Evolutionary conservation across 2,329 filamentous ascomycete species (phyloP).

Genomic region (Parafenestella ontariensis): DNA sequence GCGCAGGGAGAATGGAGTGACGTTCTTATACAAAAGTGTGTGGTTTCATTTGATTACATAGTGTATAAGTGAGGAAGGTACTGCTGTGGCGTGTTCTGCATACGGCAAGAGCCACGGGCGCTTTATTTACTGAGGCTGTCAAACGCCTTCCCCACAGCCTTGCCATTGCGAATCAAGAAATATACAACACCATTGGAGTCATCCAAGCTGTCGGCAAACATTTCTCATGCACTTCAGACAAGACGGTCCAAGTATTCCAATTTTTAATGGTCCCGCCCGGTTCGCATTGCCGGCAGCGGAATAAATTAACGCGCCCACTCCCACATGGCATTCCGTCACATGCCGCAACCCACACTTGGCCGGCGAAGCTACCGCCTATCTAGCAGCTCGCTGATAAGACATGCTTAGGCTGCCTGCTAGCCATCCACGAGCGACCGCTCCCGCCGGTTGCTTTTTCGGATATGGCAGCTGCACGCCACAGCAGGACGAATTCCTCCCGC

Average conservation of each 20-base stretch:
- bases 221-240: not conserved
- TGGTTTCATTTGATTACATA: too few species aligned
- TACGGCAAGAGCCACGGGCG: too few species aligned
- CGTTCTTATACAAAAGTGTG: too few species aligned
- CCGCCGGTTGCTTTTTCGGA: constrained; percentile 23
- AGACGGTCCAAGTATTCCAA: not conserved
- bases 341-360: not conserved
- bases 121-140: too few species aligned
- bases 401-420: constrained; percentile 14
- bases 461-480: constrained; percentile 23
- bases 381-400: constrained; percentile 23
- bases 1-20: not conserved
- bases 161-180: not conserved
- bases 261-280: too few species aligned
- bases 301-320: too few species aligned
- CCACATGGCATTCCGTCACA: not conserved
- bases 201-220: not conserved
- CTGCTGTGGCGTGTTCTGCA: too few species aligned
- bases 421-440: constrained; percentile 16
- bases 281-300: too few species aligned
- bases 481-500: constrained; percentile 9
- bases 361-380: constrained; percentile 3
- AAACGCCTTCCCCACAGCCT: too few species aligned
- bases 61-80: too few species aligned
- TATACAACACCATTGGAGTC: not conserved